Percentiles rank a stretch among this genome's conserved stretches.
These are phyloP conservation scores for Exophiala sp. DNA, from an alignment of 2,329 filamentous ascomycete species.

Conservation along the genomic window DNA sequence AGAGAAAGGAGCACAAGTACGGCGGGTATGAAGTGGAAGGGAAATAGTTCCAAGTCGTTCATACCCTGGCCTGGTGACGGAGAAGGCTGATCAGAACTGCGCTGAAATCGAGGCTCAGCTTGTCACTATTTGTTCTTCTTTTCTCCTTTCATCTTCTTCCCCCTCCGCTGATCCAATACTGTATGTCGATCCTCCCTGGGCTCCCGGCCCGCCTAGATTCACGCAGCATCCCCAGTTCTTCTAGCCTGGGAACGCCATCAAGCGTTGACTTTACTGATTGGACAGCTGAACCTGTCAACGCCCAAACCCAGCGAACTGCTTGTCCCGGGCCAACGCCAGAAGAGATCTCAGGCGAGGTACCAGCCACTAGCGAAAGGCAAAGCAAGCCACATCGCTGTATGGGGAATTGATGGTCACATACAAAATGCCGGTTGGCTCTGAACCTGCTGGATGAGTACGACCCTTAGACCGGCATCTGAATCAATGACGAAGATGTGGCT, in stretches of 20 bases:
- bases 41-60: background rate
- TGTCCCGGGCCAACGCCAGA: conserved; percentile 6
- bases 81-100: background rate
- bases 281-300: conserved; percentile 1
- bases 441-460: background rate
- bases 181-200: conserved; percentile 1
- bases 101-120: background rate
- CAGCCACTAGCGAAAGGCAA: background rate
- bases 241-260: background rate
- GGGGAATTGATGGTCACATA: conserved; percentile 1
- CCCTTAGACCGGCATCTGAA: background rate
- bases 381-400: background rate
- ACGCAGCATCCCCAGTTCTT: background rate
- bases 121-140: background rate
- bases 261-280: background rate
- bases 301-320: conserved; percentile 2
- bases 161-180: background rate
- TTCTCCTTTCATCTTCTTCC: background rate
- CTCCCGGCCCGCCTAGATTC: background rate
- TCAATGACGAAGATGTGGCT: conserved; percentile 1
- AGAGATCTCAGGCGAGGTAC: background rate
- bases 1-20: background rate
- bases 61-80: background rate
- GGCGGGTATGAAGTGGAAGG: background rate
- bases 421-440: background rate